Evolutionary conservation across 2,329 filamentous ascomycete species (phyloP).

Genomic region (Phialocephala sp.): DNA sequence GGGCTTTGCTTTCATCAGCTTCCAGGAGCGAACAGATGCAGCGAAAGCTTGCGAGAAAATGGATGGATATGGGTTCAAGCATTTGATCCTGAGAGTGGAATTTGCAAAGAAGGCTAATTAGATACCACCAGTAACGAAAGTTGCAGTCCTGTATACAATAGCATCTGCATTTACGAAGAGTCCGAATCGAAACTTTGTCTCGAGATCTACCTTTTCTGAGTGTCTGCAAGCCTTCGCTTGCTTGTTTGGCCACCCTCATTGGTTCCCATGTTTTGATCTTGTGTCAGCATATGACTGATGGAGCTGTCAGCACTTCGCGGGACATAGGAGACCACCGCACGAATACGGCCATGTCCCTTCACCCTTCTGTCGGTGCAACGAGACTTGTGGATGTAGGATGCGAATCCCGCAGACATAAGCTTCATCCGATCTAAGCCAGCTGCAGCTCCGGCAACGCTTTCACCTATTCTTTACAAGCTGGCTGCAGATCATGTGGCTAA

Average conservation of each 20-base stretch:
- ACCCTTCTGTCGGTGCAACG: background rate
- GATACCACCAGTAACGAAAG: conserved; percentile 16
- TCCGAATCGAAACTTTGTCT: background rate
- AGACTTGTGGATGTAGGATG: background rate
- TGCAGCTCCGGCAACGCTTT: background rate
- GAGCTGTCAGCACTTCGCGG: background rate
- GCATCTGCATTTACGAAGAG: conserved; percentile 1
- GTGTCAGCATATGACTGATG: conserved; percentile 6
- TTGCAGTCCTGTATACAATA: conserved; percentile 19
- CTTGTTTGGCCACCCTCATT: background rate
- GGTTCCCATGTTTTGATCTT: conserved; percentile 2
- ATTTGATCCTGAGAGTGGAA: conserved; percentile 85
- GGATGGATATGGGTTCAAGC: conserved; percentile 92
- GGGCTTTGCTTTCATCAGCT: conserved; percentile 99
- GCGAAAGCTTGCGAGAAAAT: conserved; percentile 95
- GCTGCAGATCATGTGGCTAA: conserved; percentile 5
- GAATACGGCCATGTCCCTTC: background rate
- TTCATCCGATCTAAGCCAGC: conserved; percentile 2
- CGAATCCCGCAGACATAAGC: background rate
- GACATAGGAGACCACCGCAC: background rate
- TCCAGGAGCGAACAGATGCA: conserved; percentile 87
- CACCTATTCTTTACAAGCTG: background rate
- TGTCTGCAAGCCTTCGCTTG: background rate
- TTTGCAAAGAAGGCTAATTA: conserved; percentile 76
- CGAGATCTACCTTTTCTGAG: background rate